Evolutionary conservation across 306 rosid species (phyloP).

Genomic region (Prunus mongolica): DNA sequence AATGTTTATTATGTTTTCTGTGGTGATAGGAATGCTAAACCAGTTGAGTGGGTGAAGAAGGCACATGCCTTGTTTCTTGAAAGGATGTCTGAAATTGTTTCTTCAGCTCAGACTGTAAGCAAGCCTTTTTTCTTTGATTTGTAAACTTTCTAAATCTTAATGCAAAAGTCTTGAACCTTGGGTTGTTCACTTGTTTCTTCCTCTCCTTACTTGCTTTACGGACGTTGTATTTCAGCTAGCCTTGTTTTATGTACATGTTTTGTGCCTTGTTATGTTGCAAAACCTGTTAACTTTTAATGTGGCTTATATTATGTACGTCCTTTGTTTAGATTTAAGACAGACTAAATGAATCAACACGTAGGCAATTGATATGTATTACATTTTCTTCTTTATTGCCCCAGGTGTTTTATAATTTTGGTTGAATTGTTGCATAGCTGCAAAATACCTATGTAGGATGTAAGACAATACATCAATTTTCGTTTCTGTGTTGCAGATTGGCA

Average conservation of each 20-base stretch:
- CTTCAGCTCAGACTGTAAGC: conserved; percentile 44
- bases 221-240: neutral
- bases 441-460: neutral
- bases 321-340: neutral
- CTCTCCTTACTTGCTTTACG: neutral
- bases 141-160: neutral
- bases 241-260: neutral
- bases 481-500: conserved; percentile 47
- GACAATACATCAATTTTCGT: conserved; percentile 1
- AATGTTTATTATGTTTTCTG: conserved; percentile 6
- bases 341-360: neutral
- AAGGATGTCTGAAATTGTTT: conserved; percentile 52
- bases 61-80: conserved; percentile 57
- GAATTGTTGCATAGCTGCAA: neutral
- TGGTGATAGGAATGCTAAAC: conserved; percentile 70
- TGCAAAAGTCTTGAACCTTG: no score
- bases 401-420: neutral
- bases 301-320: neutral
- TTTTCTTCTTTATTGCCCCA: neutral
- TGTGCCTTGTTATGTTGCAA: neutral
- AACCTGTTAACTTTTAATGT: neutral
- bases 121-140: neutral
- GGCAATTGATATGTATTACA: neutral
- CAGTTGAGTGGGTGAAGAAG: conserved; percentile 64
- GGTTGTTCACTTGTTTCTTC: neutral